These are phyloP conservation scores for Trypethelium eluteriae DNA, from an alignment of 495 filamentous ascomycete genomes.

Conservation along the genomic window DNA sequence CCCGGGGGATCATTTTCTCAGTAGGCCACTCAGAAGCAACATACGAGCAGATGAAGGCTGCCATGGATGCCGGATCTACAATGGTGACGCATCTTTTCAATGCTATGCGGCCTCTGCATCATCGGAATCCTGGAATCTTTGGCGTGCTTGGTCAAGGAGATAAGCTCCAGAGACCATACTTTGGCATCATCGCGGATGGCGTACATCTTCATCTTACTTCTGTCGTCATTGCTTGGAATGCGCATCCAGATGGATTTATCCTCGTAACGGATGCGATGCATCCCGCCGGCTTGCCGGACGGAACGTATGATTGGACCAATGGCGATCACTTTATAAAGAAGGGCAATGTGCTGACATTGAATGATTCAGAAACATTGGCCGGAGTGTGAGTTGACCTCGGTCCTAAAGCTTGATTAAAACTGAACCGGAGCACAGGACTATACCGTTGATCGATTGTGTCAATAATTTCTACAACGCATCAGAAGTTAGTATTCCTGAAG, in stretches of 20 bases:
- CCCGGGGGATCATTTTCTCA: slow-evolving; percentile 57
- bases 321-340: slow-evolving; percentile 63
- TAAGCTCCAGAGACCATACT: slow-evolving; percentile 47
- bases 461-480: slow-evolving; percentile 72
- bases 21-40: slow-evolving; percentile 79
- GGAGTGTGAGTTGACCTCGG: slow-evolving; percentile 43
- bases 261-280: slow-evolving; percentile 64
- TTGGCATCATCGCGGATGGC: slow-evolving; percentile 59
- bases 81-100: slow-evolving; percentile 92
- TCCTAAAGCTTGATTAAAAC: not conserved
- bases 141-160: slow-evolving; percentile 55
- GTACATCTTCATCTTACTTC: slow-evolving; percentile 59
- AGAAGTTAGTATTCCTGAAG: slow-evolving; percentile 53
- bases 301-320: slow-evolving; percentile 71
- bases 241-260: slow-evolving; percentile 56
- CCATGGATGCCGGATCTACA: slow-evolving; percentile 60
- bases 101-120: slow-evolving; percentile 77
- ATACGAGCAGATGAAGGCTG: slow-evolving; percentile 61
- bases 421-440: slow-evolving; percentile 42
- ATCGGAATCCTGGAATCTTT: slow-evolving; percentile 78
- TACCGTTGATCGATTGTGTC: slow-evolving; percentile 70
- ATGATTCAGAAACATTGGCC: slow-evolving; percentile 66
- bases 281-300: slow-evolving; percentile 62
- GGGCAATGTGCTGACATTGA: slow-evolving; percentile 56
- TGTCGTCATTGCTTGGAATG: slow-evolving; percentile 54